A percentile compares a stretch with the other conserved stretches of the same genome.
These are phyloP conservation scores for Trichoderma cornu-damae DNA, from an alignment of 2,329 filamentous ascomycete genomes.

Conservation along the genomic window DNA sequence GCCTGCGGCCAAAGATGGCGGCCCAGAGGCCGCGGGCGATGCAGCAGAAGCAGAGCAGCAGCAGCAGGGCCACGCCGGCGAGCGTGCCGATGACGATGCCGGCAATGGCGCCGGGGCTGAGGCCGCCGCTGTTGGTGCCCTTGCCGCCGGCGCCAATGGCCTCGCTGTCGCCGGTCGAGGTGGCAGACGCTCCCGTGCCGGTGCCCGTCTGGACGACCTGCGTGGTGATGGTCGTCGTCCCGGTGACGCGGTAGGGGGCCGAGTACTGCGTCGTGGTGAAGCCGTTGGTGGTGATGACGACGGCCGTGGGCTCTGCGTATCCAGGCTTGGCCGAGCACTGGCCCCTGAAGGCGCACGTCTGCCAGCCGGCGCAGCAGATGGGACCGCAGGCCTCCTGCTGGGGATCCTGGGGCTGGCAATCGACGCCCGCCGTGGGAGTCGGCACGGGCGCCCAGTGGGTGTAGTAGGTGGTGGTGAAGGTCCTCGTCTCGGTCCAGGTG, in stretches of 20 bases:
- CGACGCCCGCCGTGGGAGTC: slow-evolving; percentile 38
- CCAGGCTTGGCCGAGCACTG: slow-evolving; percentile 54
- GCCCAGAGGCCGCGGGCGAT: slow-evolving; percentile 59
- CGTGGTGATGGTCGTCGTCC: slow-evolving; percentile 50
- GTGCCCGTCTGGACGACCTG: slow-evolving; percentile 27
- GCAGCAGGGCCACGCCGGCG: slow-evolving; percentile 59
- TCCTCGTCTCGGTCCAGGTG: slow-evolving; percentile 57
- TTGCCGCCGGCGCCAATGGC: slow-evolving; percentile 36
- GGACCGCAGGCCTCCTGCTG: slow-evolving; percentile 59
- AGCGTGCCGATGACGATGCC: slow-evolving; percentile 74
- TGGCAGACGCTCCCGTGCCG: slow-evolving; percentile 40
- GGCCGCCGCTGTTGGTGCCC: slow-evolving; percentile 37
- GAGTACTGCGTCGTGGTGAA: slow-evolving; percentile 52
- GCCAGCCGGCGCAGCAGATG: slow-evolving; percentile 65
- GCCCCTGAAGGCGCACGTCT: slow-evolving; percentile 58
- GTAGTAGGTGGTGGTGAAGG: slow-evolving; percentile 55
- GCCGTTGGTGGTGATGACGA: slow-evolving; percentile 43
- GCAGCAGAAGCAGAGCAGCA: slow-evolving; percentile 71
- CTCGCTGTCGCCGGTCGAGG: slow-evolving; percentile 41
- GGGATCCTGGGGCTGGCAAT: slow-evolving; percentile 47
- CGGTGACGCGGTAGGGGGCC: slow-evolving; percentile 48
- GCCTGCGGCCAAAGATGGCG: slow-evolving; percentile 56
- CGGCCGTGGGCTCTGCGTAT: slow-evolving; percentile 39
- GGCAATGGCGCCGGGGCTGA: slow-evolving; percentile 70
- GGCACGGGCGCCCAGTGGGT: slow-evolving; percentile 45